Evolutionary conservation across 164 flowering plant genomes (phyloP).

Genomic region (Nymphaea colorata): DNA sequence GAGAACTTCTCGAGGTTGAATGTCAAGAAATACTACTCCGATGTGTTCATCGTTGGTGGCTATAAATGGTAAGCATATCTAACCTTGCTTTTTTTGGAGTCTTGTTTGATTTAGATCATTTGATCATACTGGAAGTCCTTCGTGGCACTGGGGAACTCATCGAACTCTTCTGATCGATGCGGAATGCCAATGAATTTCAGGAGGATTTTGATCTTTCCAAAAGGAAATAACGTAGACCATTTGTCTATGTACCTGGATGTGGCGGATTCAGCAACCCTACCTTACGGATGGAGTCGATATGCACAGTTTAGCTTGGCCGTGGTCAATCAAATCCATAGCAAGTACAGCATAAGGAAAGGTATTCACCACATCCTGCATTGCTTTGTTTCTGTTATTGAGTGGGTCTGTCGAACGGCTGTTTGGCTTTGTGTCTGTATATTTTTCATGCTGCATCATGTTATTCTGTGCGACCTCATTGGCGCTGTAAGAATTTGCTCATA

Average conservation of each 20-base stretch:
- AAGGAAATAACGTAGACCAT: constrained; percentile 52
- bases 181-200: constrained; percentile 19
- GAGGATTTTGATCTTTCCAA: constrained; percentile 57
- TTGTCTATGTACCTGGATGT: constrained; percentile 65
- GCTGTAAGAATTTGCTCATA: not conserved
- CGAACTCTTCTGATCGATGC: not conserved
- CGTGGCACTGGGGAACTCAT: not conserved
- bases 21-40: constrained; percentile 49
- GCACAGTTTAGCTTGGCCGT: constrained; percentile 51
- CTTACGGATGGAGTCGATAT: constrained; percentile 57
- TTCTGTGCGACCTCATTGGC: not conserved
- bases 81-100: not conserved
- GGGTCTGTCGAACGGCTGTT: not conserved
- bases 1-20: constrained; percentile 51
- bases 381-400: not conserved
- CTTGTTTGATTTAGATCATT: not conserved
- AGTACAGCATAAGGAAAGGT: constrained; percentile 46
- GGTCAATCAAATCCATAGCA: constrained; percentile 40
- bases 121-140: not conserved
- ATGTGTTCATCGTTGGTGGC: constrained; percentile 44
- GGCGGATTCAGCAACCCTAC: constrained; percentile 45
- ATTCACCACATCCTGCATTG: not conserved
- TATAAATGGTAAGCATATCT: constrained; percentile 43
- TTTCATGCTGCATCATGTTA: not conserved
- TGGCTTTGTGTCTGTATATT: not conserved